Conservation (phyloP, 345 rosid species). For the Populus euphratica region DNA sequence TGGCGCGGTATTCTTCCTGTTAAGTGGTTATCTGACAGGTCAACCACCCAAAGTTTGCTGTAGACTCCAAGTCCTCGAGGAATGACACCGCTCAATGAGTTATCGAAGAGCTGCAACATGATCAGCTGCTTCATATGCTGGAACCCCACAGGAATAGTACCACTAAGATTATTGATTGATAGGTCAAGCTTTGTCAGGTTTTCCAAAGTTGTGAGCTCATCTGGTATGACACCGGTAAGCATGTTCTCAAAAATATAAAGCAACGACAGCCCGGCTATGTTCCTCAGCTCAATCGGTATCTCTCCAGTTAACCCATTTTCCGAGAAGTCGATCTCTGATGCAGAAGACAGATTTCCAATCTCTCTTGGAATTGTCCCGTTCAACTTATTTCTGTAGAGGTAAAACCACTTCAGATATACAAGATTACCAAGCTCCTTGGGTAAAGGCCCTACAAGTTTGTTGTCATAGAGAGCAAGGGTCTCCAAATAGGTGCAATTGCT, state of each 20-base stretch:
- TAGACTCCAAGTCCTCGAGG: slow-evolving; percentile 68
- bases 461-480: slow-evolving; percentile 72
- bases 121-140: slow-evolving; percentile 52
- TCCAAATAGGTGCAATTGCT: slow-evolving; percentile 59
- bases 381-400: slow-evolving; percentile 65
- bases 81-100: slow-evolving; percentile 59
- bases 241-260: slow-evolving; percentile 80
- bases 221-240: slow-evolving; percentile 64
- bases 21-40: slow-evolving; percentile 63
- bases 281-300: slow-evolving; percentile 66
- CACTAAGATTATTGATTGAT: slow-evolving; percentile 67
- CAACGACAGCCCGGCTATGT: slow-evolving; percentile 52
- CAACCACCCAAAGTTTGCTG: slow-evolving; percentile 76
- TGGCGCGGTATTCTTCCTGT: slow-evolving; percentile 60
- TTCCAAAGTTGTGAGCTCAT: slow-evolving; percentile 57
- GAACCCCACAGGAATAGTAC: slow-evolving; percentile 68
- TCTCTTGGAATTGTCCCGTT: slow-evolving; percentile 77
- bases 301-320: slow-evolving; percentile 67
- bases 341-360: slow-evolving; percentile 68
- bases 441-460: slow-evolving; percentile 64
- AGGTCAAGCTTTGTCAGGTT: slow-evolving; percentile 77
- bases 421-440: slow-evolving; percentile 65
- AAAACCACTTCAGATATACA: slow-evolving; percentile 38
- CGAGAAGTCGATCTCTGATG: slow-evolving; percentile 74
- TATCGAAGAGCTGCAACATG: slow-evolving; percentile 76